Evolutionary conservation across 2,329 filamentous ascomycete species (phyloP), one percentile per base, ranked within the genome.

Genomic region (Ceratocystis variospora): DNA sequence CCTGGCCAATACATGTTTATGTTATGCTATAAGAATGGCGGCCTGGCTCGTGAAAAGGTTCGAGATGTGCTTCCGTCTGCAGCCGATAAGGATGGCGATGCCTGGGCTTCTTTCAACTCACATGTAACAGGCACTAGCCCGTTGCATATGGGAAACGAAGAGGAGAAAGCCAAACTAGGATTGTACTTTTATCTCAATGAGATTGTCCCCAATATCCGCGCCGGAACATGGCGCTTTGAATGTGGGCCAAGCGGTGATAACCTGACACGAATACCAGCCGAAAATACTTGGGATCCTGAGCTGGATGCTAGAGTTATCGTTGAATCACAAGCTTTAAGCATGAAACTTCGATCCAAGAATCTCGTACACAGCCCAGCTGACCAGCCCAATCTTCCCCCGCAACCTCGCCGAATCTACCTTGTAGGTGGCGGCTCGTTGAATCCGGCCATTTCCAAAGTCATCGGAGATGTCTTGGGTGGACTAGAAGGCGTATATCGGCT

Each of bases 1-100:
- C 79, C 86, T 0, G 90, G 89, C 0, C 83, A 96, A 68, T 96
- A 96, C 82, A 97, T 99, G 94, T 97, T 99, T 77, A 99, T 99
- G 94, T 85, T 99, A 45, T 99, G 94, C 81, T 99, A 97, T 80
- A 97, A 97, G 78, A 99, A 99, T 77, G 94, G 94, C 71, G 91
- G 91, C 1, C 84, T 97, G 0, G 93, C 94, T 1, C 88, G 94
- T 57, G 94, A 99, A 74, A 86, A 89, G 72, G 84, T 97, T 69
- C 88, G 94, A 65, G 90, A 99, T 73, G 81, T 83, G 0, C 83
- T 97, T 64, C 87, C 90, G 50, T 76, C 77, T 31, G 74, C 78
- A 8, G 66, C 68, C 31, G 55, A 22, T 3, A 74, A 75, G 10
- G 74, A 75, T 37, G 70, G 75, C 3, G 80, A 87, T 66, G 79